Evolutionary conservation across 139 green algal species (phyloP).

Genomic region (Picochlorum sp.): DNA sequence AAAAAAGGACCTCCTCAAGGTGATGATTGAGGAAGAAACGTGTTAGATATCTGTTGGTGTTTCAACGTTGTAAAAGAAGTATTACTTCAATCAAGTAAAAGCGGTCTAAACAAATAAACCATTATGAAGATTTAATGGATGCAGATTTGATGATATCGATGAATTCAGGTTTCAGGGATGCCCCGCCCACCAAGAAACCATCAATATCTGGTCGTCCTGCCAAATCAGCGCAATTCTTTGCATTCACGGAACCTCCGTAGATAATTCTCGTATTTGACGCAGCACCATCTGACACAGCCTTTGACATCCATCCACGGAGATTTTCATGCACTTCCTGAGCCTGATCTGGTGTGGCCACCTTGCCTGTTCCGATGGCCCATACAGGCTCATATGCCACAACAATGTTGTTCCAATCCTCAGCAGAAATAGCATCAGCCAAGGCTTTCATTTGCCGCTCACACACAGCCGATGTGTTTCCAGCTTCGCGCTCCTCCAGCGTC

Average conservation of each 20-base stretch:
- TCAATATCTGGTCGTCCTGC: slow-evolving; percentile 29
- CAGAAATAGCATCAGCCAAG: slow-evolving; percentile 28
- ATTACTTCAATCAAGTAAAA: background rate
- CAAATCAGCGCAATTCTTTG: slow-evolving; percentile 25
- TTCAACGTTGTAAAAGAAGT: background rate
- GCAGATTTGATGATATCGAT: slow-evolving; percentile 36
- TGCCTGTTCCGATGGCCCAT: slow-evolving; percentile 79
- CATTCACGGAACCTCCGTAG: slow-evolving; percentile 36
- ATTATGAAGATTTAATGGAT: background rate
- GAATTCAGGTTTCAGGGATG: slow-evolving; percentile 38
- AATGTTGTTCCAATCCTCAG: slow-evolving; percentile 73
- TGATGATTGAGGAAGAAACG: too few relatives aligned
- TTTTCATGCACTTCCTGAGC: slow-evolving; percentile 77
- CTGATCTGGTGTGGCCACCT: slow-evolving; percentile 86
- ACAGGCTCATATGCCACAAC: slow-evolving; percentile 99
- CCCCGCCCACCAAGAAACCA: slow-evolving; percentile 37
- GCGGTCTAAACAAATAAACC: background rate
- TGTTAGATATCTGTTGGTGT: too few relatives aligned
- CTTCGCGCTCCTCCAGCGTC: slow-evolving; percentile 87
- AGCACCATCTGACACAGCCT: slow-evolving; percentile 45
- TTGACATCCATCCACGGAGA: slow-evolving; percentile 70
- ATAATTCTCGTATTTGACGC: slow-evolving; percentile 29
- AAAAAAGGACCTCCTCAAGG: too few relatives aligned
- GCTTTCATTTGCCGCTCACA: slow-evolving; percentile 31
- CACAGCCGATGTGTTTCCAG: slow-evolving; percentile 38